Percentiles rank a stretch among this genome's conserved stretches.
phyloP scores from a whole-genome alignment of 2,329 filamentous ascomycete species.

The Fusarium anthophilum region DNA sequence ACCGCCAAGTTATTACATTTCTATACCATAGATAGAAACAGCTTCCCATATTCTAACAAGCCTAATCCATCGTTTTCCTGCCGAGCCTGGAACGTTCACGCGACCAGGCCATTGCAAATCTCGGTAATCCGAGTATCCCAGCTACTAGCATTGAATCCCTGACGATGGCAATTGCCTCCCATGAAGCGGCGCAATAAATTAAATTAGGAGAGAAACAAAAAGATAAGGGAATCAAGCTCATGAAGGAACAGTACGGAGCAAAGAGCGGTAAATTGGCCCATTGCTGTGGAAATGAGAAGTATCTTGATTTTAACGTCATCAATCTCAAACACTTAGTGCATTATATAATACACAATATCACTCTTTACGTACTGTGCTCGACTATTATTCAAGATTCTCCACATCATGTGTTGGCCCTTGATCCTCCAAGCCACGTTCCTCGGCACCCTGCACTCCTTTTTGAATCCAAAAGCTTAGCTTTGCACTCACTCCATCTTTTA shows the following conservation, averaged over 20 bases:
- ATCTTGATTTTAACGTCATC: conserved; percentile 4
- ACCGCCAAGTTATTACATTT: conserved; percentile 7
- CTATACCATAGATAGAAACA: conserved; percentile 37
- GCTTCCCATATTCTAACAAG: background rate
- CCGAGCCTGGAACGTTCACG: background rate
- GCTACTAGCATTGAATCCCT: conserved; percentile 9
- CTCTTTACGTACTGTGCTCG: background rate
- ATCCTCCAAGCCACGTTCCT: conserved; percentile 5
- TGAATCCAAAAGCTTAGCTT: conserved; percentile 32
- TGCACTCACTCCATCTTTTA: conserved; percentile 13
- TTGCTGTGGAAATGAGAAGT: background rate
- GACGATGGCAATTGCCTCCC: conserved; percentile 2
- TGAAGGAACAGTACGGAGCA: background rate
- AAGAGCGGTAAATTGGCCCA: background rate
- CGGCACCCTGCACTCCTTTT: conserved; percentile 11
- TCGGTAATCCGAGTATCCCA: conserved; percentile 33
- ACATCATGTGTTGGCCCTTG: conserved; percentile 3
- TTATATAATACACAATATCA: background rate
- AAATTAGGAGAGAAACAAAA: background rate
- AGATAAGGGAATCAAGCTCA: background rate
- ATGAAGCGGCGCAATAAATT: background rate
- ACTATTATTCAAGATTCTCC: conserved; percentile 12
- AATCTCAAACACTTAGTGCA: conserved; percentile 27
- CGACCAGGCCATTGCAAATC: conserved; percentile 33
- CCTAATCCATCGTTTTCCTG: background rate